Base-by-base conservation (phyloP, 192 early-diverging fungal species). In the Chytriomyces confervae region DNA sequence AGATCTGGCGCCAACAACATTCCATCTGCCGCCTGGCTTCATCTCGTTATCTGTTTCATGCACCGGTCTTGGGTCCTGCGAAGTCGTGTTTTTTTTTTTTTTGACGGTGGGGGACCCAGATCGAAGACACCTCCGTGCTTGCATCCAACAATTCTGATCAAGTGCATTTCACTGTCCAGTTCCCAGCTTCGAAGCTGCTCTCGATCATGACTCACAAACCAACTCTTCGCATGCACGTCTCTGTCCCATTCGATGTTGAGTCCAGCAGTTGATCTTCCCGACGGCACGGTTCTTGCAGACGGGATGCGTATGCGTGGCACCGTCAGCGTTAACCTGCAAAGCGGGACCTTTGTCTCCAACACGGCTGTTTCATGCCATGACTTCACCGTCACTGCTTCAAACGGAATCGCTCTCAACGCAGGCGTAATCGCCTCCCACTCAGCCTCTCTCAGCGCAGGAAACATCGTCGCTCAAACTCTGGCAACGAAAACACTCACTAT, bases 11-110 rank as follows among this genome's bases (percentile, higher is more conserved):
- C 53, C 16, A 57, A 4, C 16, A 13, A 57, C 53, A 57, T n/a
- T 57, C 53, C 53, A 57, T 57, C 53, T 57, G 20, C 53, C 53
- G 20, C 53, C 53, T n/a, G 53, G 53, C 5, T 57, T 57, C 53
- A n/a, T 3, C 16, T 20, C 16, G 53, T 20, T 57, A n/a, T 13
- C 13, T n/a, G 16, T 57, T 13, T n/a, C 16, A 1, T 57, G 53
- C 53, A 57, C 20, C 5, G 53, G 53, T 13, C 13, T 13, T 20
- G 53, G 53, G 16, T n/a, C 16, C 3, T 57, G 53, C 20, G 16
- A 57, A n/a, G 53, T 57, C 53, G 53, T 57, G 53, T 57, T n/a
- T n/a, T n/a, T n/a, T n/a, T n/a, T n/a, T n/a, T n/a, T n/a, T n/a
- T 57, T 57, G 53, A 57, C 53, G 53, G 0, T n/a, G 20, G 53